Percentiles rank a stretch among this genome's conserved stretches.
These are phyloP conservation scores for Dissophora ornata DNA, from an alignment of 192 early-diverging fungal species.

Conservation along the genomic window DNA sequence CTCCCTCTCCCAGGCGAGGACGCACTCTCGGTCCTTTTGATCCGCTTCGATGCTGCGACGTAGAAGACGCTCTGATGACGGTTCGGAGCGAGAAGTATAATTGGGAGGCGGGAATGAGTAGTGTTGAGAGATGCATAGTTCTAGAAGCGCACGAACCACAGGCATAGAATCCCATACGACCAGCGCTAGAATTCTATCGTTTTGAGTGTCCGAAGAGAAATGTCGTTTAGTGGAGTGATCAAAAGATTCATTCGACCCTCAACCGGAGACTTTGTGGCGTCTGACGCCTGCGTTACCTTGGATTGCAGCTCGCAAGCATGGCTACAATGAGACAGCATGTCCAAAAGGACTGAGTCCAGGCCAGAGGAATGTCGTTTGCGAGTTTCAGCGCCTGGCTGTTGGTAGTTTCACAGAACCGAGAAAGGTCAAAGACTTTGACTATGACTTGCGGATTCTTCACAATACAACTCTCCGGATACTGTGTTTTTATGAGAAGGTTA, in stretches of 20 bases:
- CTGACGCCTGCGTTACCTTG: conserved; percentile 15
- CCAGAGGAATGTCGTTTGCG: conserved; percentile 30
- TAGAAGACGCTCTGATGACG: conserved; percentile 40
- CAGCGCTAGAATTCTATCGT: conserved; percentile 46
- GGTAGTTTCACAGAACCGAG: conserved; percentile 20
- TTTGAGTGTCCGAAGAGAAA: too few species aligned
- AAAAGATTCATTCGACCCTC: neutral
- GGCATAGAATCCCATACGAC: conserved; percentile 55
- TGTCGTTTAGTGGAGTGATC: too few species aligned
- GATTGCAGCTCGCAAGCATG: conserved; percentile 45
- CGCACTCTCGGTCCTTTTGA: conserved; percentile 35
- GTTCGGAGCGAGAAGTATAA: conserved; percentile 44
- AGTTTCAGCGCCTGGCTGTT: conserved; percentile 13
- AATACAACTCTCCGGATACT: conserved; percentile 38
- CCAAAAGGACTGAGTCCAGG: conserved; percentile 43
- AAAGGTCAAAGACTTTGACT: conserved; percentile 40
- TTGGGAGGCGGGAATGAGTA: conserved; percentile 51
- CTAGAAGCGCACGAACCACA: conserved; percentile 37
- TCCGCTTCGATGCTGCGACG: conserved; percentile 29
- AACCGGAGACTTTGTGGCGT: too few species aligned
- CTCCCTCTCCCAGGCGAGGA: conserved; percentile 41
- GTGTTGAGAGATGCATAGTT: conserved; percentile 50
- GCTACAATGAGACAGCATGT: conserved; percentile 26
- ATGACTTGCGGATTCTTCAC: conserved; percentile 44
- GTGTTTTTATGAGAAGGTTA: neutral